A percentile compares a stretch with the other conserved stretches of the same genome.
Evolutionary conservation across 495 filamentous ascomycete genomes (phyloP).

Genomic region (Penicillium samsonianum): DNA sequence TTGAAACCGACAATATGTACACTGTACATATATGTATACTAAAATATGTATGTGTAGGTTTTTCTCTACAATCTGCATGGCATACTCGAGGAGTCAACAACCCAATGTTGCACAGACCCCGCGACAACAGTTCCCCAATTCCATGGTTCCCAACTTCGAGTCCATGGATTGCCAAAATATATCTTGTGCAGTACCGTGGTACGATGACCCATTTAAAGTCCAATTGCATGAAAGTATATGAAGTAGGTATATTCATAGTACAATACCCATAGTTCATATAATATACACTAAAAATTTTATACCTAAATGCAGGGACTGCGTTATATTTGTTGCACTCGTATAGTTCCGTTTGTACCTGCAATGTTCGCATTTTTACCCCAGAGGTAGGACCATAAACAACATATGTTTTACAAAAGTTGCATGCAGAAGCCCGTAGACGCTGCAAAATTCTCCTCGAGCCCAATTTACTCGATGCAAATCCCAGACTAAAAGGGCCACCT

Average conservation of each 20-base stretch:
- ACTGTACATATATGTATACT: background rate
- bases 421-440: background rate
- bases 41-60: background rate
- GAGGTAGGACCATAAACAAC: background rate
- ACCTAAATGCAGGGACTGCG: background rate
- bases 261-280: background rate
- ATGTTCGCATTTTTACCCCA: background rate
- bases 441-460: background rate
- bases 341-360: background rate
- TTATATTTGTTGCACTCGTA: background rate
- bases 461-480: background rate
- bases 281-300: background rate
- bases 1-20: background rate
- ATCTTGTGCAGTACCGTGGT: background rate
- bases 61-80: background rate
- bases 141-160: background rate
- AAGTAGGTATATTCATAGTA: background rate
- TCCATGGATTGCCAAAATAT: background rate
- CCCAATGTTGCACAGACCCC: background rate
- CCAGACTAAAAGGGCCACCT: conserved; percentile 2
- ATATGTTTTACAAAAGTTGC: background rate
- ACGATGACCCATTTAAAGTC: background rate
- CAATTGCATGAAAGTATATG: background rate
- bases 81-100: background rate
- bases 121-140: background rate